Evolutionary conservation across 371 early-diverging fungal species (phyloP).

Genomic region (Mucor indicus): DNA sequence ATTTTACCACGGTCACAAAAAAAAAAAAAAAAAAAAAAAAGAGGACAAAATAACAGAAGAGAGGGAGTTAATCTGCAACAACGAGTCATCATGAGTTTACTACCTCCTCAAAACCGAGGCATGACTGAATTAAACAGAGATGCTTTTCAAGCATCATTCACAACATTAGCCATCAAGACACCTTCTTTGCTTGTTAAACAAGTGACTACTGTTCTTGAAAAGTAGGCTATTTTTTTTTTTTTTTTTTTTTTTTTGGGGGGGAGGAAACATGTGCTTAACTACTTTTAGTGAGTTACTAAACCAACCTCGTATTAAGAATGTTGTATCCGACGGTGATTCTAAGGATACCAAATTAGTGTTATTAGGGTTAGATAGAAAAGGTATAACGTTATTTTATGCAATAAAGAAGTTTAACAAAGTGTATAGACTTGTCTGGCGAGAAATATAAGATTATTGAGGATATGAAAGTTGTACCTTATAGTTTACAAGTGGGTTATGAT

Average conservation of each 20-base stretch:
- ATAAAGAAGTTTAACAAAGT: no score
- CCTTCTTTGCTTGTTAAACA: constrained; percentile 54
- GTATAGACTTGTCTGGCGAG: constrained; percentile 26
- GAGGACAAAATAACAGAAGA: no score
- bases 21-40: no score
- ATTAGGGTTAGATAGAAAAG: constrained; percentile 41
- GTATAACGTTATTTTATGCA: no score
- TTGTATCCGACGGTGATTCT: constrained; percentile 53
- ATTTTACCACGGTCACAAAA: no score
- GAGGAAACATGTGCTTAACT: background rate
- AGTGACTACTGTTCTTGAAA: constrained; percentile 46
- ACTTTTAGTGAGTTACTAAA: constrained; percentile 50
- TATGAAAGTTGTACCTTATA: constrained; percentile 45
- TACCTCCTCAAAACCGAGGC: constrained; percentile 48
- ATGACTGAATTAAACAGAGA: constrained; percentile 56
- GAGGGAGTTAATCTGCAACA: no score
- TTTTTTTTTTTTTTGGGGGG: background rate
- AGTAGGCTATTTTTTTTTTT: constrained; percentile 24
- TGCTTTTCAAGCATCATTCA: constrained; percentile 54
- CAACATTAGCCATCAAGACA: constrained; percentile 61
- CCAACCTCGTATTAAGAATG: constrained; percentile 67
- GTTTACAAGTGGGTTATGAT: constrained; percentile 64
- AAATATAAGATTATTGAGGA: constrained; percentile 29
- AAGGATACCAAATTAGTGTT: constrained; percentile 61
- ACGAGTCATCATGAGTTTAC: no score